Conservation (phyloP, 495 filamentous ascomycete species). For the Physcia stellaris region DNA sequence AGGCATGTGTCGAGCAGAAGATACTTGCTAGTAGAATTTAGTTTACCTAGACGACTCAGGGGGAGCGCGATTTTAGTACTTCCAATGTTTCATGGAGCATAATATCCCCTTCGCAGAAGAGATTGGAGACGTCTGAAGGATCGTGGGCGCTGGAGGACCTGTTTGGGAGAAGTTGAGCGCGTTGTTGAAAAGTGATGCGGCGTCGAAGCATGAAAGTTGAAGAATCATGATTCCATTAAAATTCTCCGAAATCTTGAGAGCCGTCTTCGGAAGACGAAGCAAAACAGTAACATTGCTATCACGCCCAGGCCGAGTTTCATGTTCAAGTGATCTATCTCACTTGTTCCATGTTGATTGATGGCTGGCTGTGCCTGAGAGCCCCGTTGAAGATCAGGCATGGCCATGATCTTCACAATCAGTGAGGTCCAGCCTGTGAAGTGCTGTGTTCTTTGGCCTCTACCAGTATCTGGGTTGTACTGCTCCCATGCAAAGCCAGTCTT, state of each 20-base stretch:
- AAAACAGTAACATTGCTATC: neutral
- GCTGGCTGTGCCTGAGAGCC: neutral
- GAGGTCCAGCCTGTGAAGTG: constrained; percentile 2
- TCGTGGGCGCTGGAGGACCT: too few species aligned
- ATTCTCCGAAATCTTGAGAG: neutral
- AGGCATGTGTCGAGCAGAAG: too few species aligned
- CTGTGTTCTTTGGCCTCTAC: constrained; percentile 3
- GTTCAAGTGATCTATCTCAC: neutral
- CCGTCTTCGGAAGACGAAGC: neutral
- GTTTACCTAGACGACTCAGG: too few species aligned
- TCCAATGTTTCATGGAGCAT: too few species aligned
- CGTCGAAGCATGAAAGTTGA: too few species aligned
- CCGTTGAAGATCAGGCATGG: neutral
- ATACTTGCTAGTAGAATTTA: too few species aligned
- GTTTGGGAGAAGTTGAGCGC: too few species aligned
- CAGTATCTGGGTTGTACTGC: neutral
- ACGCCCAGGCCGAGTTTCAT: neutral
- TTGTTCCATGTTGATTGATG: neutral
- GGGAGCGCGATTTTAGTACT: too few species aligned
- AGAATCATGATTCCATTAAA: neutral
- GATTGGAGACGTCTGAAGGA: too few species aligned
- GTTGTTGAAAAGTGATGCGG: too few species aligned
- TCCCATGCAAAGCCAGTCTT: neutral
- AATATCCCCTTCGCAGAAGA: too few species aligned
- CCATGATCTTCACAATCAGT: constrained; percentile 1